Base-by-base conservation (phyloP, 345 rosid species). In the Syzygium jambos region DNA sequence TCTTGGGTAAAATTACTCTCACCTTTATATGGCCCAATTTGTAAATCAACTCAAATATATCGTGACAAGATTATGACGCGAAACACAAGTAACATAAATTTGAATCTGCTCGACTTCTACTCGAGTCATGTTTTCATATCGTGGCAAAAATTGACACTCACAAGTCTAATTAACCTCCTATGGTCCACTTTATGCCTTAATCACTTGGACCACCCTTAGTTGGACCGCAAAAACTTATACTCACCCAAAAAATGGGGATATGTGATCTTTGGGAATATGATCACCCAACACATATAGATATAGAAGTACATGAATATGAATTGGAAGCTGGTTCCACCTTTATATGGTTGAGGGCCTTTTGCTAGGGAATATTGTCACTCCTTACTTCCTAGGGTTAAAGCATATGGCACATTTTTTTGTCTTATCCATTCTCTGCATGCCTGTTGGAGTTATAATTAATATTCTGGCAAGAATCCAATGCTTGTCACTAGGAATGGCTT, bases 171-270 rank as follows among this genome's bases (percentile, higher is more conserved):
- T 38, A 38, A 73, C 49, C 15, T 52, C 52, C n/a, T 80, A 34
- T 80, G 15, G 90, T 90, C 91, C 91, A 88, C 91, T 86, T 89
- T 89, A 93, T 91, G 91, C 94, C 90, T 9, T 83, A 27, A 59
- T 86, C 89, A 87, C 90, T 77, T 54, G 89, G 87, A 86, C 92
- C 92, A 65, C 91, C 88, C 91, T 85, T 86, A 77, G 91, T 91
- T 90, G 90, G 87, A 85, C 52, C 8, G 80, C 85, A 55, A 84
- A 84, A 85, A 85, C 85, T 59, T 63, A 84, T 52, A 77, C 78
- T 34, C 23, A 17, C 46, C 25, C 78, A 34, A 68, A 19, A 53
- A 34, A 73, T 19, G 23, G 80, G 46, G 25, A 34, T 38, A 19
- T 73, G 80, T 19, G 82, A 19, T 73, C 49, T 73, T 38, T 38